A percentile compares a stretch with the other conserved stretches of the same genome.
These are phyloP conservation scores for Suhomyces coccinellae DNA, from an alignment of 1,139 yeast genomes.

Conservation along the genomic window DNA sequence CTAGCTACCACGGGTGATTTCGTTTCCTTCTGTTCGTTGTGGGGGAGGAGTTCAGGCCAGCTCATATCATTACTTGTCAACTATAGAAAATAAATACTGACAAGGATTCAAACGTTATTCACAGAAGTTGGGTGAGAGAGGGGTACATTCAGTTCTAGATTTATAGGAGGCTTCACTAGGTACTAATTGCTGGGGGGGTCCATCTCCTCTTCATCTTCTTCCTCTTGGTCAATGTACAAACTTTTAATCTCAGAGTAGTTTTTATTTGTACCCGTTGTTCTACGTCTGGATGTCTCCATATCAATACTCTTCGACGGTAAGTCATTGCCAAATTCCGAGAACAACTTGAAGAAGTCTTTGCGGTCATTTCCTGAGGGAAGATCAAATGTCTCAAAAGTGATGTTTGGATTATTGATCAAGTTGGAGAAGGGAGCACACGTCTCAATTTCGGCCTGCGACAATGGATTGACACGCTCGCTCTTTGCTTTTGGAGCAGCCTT, in stretches of 20 bases:
- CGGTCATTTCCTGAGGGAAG: slow-evolving; percentile 15
- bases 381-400: slow-evolving; percentile 34
- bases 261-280: not conserved
- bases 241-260: slow-evolving; percentile 3
- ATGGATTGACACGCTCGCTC: slow-evolving; percentile 35
- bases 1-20: too few relatives aligned
- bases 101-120: not conserved
- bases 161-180: not conserved
- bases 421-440: slow-evolving; percentile 59
- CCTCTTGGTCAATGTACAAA: slow-evolving; percentile 11
- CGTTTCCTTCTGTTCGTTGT: not conserved
- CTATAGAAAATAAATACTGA: slow-evolving; percentile 1
- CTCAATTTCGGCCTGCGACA: slow-evolving; percentile 65
- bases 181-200: not conserved
- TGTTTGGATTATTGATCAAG: slow-evolving; percentile 43
- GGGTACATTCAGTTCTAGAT: not conserved
- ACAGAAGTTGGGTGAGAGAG: not conserved
- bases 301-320: slow-evolving; percentile 16
- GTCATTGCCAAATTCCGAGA: slow-evolving; percentile 22
- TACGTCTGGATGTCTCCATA: not conserved
- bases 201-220: not conserved
- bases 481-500: not conserved
- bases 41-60: not conserved
- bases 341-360: slow-evolving; percentile 15
- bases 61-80: not conserved